Conservation (phyloP, 371 early-diverging fungal genomes). For the Rhizopus delemar region DNA sequence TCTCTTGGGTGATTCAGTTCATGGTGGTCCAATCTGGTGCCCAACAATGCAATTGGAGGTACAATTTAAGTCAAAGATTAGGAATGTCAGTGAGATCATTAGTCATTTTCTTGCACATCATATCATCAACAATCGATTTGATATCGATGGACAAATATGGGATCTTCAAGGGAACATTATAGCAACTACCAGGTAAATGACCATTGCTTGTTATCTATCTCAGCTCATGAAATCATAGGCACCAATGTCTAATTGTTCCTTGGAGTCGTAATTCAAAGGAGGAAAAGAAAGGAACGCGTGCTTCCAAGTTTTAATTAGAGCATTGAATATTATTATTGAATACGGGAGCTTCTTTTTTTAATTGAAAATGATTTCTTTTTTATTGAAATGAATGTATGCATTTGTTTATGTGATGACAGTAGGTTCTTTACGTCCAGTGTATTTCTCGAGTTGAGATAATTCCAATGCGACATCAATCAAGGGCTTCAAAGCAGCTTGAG, state of each 20-base stretch:
- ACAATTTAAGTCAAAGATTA: slow-evolving; percentile 43
- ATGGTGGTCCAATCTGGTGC: slow-evolving; percentile 42
- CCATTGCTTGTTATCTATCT: no score
- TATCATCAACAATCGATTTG: slow-evolving; percentile 46
- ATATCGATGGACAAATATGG: slow-evolving; percentile 46
- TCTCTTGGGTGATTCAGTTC: slow-evolving; percentile 28
- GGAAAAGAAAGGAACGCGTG: not conserved
- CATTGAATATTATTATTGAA: no score
- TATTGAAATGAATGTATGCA: no score
- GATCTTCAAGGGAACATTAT: slow-evolving; percentile 35
- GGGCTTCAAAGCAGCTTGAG: slow-evolving; percentile 85
- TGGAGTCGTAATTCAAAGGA: slow-evolving; percentile 38
- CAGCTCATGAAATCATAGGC: slow-evolving; percentile 8
- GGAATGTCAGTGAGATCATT: slow-evolving; percentile 20
- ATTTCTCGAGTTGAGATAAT: slow-evolving; percentile 75
- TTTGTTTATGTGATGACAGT: slow-evolving; percentile 86
- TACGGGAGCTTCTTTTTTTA: not conserved
- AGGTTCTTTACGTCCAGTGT: slow-evolving; percentile 87
- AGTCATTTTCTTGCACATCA: slow-evolving; percentile 39
- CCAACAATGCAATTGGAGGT: slow-evolving; percentile 53
- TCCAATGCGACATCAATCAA: slow-evolving; percentile 84
- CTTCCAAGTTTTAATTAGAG: no score
- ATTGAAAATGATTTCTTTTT: not conserved
- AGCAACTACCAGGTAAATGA: slow-evolving; percentile 32
- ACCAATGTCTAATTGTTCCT: slow-evolving; percentile 42